Evolutionary conservation across 345 rosid species (phyloP).

Genomic region (Excoecaria agallocha): DNA sequence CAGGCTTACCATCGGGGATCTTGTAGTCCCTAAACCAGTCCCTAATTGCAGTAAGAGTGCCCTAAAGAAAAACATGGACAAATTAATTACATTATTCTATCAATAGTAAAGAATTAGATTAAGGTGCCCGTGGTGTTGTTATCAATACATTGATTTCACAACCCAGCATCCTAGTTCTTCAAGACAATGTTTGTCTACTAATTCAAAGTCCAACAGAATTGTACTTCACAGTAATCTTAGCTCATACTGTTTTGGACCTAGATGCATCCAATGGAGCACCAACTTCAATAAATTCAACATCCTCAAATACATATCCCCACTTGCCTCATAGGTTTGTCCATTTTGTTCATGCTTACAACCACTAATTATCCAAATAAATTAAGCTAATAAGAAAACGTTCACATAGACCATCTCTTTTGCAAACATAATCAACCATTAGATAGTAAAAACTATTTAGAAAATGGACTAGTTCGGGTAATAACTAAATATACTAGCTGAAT

Average conservation of each 20-base stretch:
- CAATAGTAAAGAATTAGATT: not conserved
- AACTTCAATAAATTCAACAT: not conserved
- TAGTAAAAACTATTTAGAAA: not conserved
- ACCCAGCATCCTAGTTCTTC: not conserved
- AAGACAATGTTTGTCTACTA: not conserved
- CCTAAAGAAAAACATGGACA: constrained; percentile 42
- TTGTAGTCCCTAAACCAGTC: constrained; percentile 98
- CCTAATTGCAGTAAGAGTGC: constrained; percentile 79
- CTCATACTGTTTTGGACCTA: not conserved
- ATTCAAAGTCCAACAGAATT: not conserved
- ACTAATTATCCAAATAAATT: not conserved
- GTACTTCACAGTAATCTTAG: not conserved
- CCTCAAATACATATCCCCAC: not conserved
- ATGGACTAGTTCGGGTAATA: not conserved
- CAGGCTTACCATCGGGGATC: constrained; percentile 97
- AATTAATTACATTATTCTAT: not conserved
- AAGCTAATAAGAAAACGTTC: not conserved
- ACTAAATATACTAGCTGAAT: not conserved
- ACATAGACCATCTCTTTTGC: not conserved
- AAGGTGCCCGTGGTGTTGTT: not conserved
- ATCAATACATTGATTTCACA: not conserved
- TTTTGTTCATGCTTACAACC: not conserved
- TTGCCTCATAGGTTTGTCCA: not conserved
- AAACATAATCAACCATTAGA: not conserved
- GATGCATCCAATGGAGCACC: not conserved